Conservation (phyloP, 164 flowering plant genomes). For the Vitis labrusca region DNA sequence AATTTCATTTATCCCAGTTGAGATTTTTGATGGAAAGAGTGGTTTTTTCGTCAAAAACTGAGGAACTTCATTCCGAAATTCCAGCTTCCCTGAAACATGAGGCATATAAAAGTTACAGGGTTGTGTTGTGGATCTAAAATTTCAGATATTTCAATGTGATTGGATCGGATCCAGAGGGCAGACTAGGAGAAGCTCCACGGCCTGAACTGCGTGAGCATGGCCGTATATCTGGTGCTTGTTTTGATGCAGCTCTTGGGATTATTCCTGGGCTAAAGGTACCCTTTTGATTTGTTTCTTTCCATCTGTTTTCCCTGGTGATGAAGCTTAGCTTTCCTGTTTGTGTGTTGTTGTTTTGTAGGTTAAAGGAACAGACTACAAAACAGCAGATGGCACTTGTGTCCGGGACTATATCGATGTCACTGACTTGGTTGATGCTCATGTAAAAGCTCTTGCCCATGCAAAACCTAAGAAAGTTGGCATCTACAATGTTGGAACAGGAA, state of each 20-base stretch:
- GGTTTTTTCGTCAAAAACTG: too few relatives aligned
- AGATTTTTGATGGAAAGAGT: too few relatives aligned
- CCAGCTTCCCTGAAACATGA: too few relatives aligned
- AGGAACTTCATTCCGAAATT: too few relatives aligned
- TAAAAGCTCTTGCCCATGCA: conserved; percentile 13
- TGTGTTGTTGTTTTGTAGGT: too few relatives aligned
- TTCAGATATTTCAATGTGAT: conserved; percentile 94
- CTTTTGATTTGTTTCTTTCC: background rate
- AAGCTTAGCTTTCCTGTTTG: too few relatives aligned
- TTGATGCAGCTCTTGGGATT: conserved; percentile 91
- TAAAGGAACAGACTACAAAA: too few relatives aligned
- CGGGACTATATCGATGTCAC: conserved; percentile 16
- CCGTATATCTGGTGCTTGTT: conserved; percentile 97
- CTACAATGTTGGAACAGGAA: conserved; percentile 2
- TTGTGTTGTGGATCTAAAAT: background rate
- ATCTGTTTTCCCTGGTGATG: too few relatives aligned
- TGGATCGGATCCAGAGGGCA: conserved; percentile 97
- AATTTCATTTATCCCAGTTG: too few relatives aligned
- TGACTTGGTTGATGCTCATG: conserved; percentile 16
- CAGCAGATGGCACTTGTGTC: conserved; percentile 12
- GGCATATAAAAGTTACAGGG: too few relatives aligned
- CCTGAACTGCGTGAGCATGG: conserved; percentile 98
- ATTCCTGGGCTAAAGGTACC: conserved; percentile 83
- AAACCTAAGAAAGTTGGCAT: conserved; percentile 5
- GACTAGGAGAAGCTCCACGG: conserved; percentile 96